Conservation (phyloP, 352 stramenopile species). For the Globisporangium middletonii region DNA sequence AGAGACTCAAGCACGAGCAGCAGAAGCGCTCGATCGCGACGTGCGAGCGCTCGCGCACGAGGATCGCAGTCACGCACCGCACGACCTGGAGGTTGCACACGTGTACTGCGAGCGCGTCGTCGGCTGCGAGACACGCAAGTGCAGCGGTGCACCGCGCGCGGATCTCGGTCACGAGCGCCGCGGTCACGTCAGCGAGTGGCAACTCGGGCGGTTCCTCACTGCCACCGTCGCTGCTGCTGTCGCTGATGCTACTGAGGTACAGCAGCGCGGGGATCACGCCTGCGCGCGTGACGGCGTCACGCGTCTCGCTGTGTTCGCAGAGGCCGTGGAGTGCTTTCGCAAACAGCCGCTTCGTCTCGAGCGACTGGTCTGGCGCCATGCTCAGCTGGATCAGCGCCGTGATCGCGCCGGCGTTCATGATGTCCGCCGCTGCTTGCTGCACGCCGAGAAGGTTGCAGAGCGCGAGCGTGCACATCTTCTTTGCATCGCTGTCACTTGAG, state of each 20-base stretch:
- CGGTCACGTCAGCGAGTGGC: neutral
- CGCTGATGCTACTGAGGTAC: slow-evolving; percentile 30
- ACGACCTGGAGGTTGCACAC: slow-evolving; percentile 53
- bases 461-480: slow-evolving; percentile 74
- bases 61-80: slow-evolving; percentile 42
- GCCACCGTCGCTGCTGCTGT: neutral
- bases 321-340: slow-evolving; percentile 61
- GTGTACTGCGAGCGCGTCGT: slow-evolving; percentile 24
- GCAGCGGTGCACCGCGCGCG: slow-evolving; percentile 55
- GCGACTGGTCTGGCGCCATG: slow-evolving; percentile 33
- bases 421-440: slow-evolving; percentile 61
- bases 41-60: slow-evolving; percentile 41
- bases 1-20: slow-evolving; percentile 60
- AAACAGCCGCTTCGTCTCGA: slow-evolving; percentile 53
- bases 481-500: slow-evolving; percentile 30
- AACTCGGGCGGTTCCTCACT: too few relatives aligned
- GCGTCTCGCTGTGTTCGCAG: slow-evolving; percentile 46
- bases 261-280: slow-evolving; percentile 58
- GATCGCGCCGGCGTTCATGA: slow-evolving; percentile 60
- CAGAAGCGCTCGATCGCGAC: slow-evolving; percentile 65
- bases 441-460: slow-evolving; percentile 77
- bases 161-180: slow-evolving; percentile 33
- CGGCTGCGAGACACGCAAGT: slow-evolving; percentile 51
- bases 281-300: slow-evolving; percentile 35
- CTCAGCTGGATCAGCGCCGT: slow-evolving; percentile 59